Percentiles rank a stretch among this genome's conserved stretches.
Conservation (phyloP, 2,329 filamentous ascomycete species). For the Beauveria caledonica region DNA sequence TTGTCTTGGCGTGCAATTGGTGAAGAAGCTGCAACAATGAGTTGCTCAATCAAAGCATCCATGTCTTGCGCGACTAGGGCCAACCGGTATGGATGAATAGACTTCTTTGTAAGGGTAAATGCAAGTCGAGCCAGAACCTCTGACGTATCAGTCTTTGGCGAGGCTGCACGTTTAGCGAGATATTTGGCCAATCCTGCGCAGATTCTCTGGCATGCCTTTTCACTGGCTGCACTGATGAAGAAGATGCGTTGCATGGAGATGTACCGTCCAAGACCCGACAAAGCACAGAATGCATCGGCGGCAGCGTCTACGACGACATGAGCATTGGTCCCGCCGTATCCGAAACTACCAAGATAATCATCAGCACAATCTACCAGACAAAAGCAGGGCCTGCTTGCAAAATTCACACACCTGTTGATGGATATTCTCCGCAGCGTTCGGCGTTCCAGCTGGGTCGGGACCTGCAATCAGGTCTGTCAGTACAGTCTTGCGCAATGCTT, state of each 20-base stretch:
- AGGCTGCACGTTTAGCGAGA: constrained; percentile 5
- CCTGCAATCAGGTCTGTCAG: neutral
- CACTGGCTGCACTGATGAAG: constrained; percentile 16
- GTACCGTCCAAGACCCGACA: neutral
- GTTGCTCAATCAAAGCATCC: constrained; percentile 12
- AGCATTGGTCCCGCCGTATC: constrained; percentile 5
- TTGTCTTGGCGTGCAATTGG: constrained; percentile 10
- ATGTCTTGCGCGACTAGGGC: constrained; percentile 14
- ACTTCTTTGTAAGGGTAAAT: constrained; percentile 11
- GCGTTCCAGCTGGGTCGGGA: neutral
- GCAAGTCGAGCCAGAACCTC: constrained; percentile 12
- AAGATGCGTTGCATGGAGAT: constrained; percentile 10
- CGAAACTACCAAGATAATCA: neutral
- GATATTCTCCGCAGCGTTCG: constrained; percentile 14
- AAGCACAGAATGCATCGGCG: neutral
- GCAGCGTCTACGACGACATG: constrained; percentile 1
- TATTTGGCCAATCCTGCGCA: constrained; percentile 14
- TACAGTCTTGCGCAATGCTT: neutral
- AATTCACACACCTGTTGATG: neutral
- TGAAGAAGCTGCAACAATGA: constrained; percentile 3
- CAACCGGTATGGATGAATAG: constrained; percentile 11
- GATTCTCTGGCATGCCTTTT: constrained; percentile 16
- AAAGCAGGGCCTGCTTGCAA: neutral
- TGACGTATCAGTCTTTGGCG: neutral
- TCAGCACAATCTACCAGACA: neutral